Conservation (phyloP, 2,329 filamentous ascomycete species). For the Nigrospora osmanthi region DNA sequence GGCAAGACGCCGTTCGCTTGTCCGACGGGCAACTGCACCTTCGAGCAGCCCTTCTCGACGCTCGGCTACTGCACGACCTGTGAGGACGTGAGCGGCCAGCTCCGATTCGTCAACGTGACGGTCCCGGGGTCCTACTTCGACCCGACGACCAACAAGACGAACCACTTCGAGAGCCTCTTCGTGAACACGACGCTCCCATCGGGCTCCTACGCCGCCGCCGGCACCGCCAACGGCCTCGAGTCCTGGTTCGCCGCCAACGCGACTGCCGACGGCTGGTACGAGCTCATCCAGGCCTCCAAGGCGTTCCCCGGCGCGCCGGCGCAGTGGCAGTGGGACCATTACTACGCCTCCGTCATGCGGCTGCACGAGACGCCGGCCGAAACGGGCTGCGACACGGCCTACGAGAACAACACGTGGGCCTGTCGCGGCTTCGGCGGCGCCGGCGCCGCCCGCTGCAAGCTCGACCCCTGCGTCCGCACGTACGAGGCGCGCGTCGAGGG, state of each 20-base stretch:
- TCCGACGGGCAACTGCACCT: not conserved
- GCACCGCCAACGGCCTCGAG: not conserved
- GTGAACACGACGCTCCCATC: not conserved
- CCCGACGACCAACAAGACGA: too few relatives aligned
- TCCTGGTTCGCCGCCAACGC: not conserved
- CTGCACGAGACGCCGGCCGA: not conserved
- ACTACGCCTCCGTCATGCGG: too few relatives aligned
- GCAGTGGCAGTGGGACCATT: too few relatives aligned
- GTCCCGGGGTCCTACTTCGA: too few relatives aligned
- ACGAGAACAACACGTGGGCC: not conserved
- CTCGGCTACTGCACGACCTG: constrained; percentile 1
- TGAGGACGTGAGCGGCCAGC: not conserved
- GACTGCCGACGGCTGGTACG: not conserved
- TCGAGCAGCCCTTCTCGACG: not conserved
- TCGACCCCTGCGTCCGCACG: not conserved
- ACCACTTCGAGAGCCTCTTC: not conserved
- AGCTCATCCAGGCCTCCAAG: not conserved
- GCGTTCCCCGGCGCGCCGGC: too few relatives aligned
- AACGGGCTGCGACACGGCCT: not conserved
- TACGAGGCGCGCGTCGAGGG: not conserved
- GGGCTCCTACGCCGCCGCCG: not conserved
- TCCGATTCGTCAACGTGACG: not conserved
- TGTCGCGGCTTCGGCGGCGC: not conserved
- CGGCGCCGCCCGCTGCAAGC: not conserved
- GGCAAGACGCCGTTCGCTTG: not conserved